Evolutionary conservation across 805 yeast genomes (phyloP), one percentile per base, ranked within the genome.

Genomic region (Candida germanica): DNA sequence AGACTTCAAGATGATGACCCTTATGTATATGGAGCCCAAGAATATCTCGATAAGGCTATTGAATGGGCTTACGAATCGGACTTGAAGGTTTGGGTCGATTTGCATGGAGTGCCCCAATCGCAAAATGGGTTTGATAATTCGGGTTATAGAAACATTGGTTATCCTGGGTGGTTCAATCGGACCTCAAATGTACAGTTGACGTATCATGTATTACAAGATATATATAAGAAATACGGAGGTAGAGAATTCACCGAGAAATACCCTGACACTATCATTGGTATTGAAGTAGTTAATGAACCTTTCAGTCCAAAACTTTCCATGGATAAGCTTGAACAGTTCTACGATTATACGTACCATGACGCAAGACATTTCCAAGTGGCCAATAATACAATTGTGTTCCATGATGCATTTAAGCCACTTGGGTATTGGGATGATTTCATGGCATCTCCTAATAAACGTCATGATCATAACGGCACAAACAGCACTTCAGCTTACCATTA

Each of bases 101-200:
- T 87, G 36, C 95, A 86, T 51, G 88, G 93, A 9, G 80, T 75
- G 14, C 94, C 94, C 6, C 94, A 93, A 1, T 82, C 91, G 1
- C 95, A 86, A 53, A 87, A 86, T 55, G 94, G 95, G 14, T 85
- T 85, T 64, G 93, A 86, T 53, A 87, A 85, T 50, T 79, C 87
- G 6, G 95, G 95, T 1, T 58, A 69, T 19, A 66, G 88, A 50
- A 77, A 54, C 34, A 47, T 58, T 5, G 61, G 59, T 2, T 54
- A 55, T 41, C 64, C 66, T 11, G 64, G 64, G 14, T 59, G 64
- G 65, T 59, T 55, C 43, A 58, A 59, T 35, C 26, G 39, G 6
- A 55, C 64, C 1, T 54, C 46, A 20, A 47, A 61, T 39, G 40
- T 59, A 2, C 47, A 52, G 22, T 39, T 58, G 22, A 59, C 71